phyloP scores from a whole-genome alignment of 1,284 basidiomycete species.

The Boletus semigastroideus region DNA sequence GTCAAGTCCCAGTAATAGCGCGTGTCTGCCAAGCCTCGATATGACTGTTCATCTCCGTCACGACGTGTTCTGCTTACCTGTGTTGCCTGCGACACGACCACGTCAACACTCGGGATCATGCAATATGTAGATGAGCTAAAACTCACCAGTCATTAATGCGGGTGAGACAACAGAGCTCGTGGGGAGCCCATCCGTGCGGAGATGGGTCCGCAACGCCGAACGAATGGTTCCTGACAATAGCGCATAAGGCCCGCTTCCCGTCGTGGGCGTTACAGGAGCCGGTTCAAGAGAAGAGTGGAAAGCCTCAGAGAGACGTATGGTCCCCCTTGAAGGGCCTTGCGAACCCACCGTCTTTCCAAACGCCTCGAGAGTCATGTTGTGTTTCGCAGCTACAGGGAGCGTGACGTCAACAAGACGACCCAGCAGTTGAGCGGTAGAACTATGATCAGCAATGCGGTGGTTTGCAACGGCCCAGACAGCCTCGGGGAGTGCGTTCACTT shows the following conservation, averaged over 20 bases:
- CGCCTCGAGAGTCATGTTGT: slow-evolving; percentile 43
- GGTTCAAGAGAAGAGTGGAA: slow-evolving; percentile 45
- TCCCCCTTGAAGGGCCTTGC: slow-evolving; percentile 18
- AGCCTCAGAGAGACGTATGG: slow-evolving; percentile 34
- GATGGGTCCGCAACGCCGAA: slow-evolving; percentile 30
- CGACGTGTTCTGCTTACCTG: slow-evolving; percentile 22
- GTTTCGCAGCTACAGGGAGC: slow-evolving; percentile 34
- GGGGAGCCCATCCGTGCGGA: slow-evolving; percentile 27
- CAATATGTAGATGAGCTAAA: neutral
- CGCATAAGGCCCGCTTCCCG: slow-evolving; percentile 40
- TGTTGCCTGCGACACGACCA: slow-evolving; percentile 31
- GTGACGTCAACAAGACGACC: slow-evolving; percentile 35
- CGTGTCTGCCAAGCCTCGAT: slow-evolving; percentile 40
- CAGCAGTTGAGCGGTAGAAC: slow-evolving; percentile 36
- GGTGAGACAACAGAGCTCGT: neutral
- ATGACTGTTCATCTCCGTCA: slow-evolving; percentile 16
- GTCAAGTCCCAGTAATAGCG: slow-evolving; percentile 47
- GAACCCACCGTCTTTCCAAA: slow-evolving; percentile 39
- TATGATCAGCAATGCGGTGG: slow-evolving; percentile 41
- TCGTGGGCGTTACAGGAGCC: slow-evolving; percentile 49
- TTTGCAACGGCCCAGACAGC: slow-evolving; percentile 39
- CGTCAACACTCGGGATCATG: too few relatives aligned
- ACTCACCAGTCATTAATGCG: slow-evolving; percentile 25
- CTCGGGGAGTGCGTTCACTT: slow-evolving; percentile 48
- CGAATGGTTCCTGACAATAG: slow-evolving; percentile 50